Base-by-base conservation (phyloP, 345 rosid genomes). In the Euphorbia pulcherrima region DNA sequence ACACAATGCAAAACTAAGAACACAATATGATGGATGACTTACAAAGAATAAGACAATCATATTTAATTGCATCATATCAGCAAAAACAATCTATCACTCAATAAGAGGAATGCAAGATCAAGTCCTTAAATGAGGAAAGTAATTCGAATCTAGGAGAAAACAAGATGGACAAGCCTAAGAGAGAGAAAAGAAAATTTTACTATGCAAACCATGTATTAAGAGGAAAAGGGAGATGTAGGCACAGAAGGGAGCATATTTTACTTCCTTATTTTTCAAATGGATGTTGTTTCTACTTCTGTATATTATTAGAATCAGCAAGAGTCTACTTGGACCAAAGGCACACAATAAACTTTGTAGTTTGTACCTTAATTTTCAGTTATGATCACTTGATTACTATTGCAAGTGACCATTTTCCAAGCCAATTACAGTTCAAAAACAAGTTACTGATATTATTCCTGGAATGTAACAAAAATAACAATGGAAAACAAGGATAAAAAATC, bases 1-100 rank as follows among this genome's bases (percentile, higher is more conserved):
- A 53, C 27, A 40, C 30, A 28, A 5, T 55, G 51, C 60, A 65
- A 65, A 27, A 56, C 24, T 37, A 28, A 68, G 62, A 60, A 29
- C 20, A 14, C 17, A 23, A 54, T 37, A 53, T 12, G 56, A 46
- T n/a, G n/a, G n/a, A n/a, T n/a, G 23, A 47, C 37, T n/a, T 29
- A 4, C 2, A 46, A 64, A 64, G 33, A 63, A 40, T 63, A 46
- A 9, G 24, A 28, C 55, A 46, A 46, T 4, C 20, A 39, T 24
- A 62, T 62, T 62, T 41, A 5, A 41, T 21, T 0, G 11, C 41
- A 8, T 61, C 3, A 21, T 24, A 62, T n/a, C n/a, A n/a, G n/a
- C n/a, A n/a, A n/a, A n/a, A n/a, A n/a, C n/a, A n/a, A n/a, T n/a
- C n/a, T n/a, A n/a, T n/a, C n/a, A n/a, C n/a, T 4, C 9, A 11